A percentile compares a stretch with the other conserved stretches of the same genome.
phyloP scores from a whole-genome alignment of 176 grass and related monocot genomes.

The Oryza glumipatula region DNA sequence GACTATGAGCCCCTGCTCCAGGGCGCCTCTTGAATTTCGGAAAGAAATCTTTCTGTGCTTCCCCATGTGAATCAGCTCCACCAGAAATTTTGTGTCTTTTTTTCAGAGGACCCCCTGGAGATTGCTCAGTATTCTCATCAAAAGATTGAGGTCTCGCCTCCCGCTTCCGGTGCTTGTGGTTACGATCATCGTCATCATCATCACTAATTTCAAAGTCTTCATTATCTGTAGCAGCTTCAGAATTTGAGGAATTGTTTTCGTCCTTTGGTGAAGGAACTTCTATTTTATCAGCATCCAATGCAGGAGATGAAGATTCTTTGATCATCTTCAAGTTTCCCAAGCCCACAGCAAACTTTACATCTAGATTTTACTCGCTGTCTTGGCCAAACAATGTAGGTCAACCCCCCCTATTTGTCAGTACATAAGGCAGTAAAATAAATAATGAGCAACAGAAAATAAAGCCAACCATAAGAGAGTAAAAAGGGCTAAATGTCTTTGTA shows the following conservation, averaged over 20 bases:
- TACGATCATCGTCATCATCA: constrained; percentile 89
- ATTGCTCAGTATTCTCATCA: constrained; percentile 57
- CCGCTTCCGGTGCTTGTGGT: constrained; percentile 87
- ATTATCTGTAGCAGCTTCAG: constrained; percentile 67
- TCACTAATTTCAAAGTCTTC: constrained; percentile 74
- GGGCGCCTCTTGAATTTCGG: constrained; percentile 67
- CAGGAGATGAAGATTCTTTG: constrained; percentile 48
- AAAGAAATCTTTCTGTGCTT: constrained; percentile 52
- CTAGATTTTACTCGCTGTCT: constrained; percentile 40
- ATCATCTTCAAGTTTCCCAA: constrained; percentile 54
- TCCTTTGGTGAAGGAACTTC: constrained; percentile 62
- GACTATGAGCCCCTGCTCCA: constrained; percentile 40
- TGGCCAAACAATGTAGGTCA: constrained; percentile 24
- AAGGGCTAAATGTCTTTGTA: neutral
- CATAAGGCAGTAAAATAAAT: constrained; percentile 12
- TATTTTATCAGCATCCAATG: constrained; percentile 49
- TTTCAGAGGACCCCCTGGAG: constrained; percentile 46
- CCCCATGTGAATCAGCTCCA: constrained; percentile 46
- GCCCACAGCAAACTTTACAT: constrained; percentile 16
- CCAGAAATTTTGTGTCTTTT: constrained; percentile 59
- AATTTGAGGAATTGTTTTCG: constrained; percentile 68
- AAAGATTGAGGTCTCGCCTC: constrained; percentile 64
- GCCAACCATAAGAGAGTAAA: neutral
- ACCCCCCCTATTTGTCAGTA: constrained; percentile 19
- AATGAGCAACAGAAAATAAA: constrained; percentile 12